Evolutionary conservation across 331 rosid species (phyloP).

Genomic region (Quercus tomentella): DNA sequence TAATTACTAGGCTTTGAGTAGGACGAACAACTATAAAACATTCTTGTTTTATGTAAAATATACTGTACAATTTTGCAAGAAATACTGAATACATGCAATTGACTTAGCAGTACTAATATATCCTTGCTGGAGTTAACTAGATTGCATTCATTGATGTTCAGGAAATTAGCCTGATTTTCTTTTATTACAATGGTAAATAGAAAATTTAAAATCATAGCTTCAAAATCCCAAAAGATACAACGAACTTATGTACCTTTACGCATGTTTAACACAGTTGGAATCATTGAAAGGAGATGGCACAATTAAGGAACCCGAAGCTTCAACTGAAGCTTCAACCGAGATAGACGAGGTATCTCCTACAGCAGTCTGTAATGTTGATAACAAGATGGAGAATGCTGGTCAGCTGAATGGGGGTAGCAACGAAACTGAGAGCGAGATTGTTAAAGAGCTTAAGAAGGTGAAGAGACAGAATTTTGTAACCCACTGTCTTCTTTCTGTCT

Average conservation of each 20-base stretch:
- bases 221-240: background rate
- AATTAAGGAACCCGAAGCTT: slow-evolving; percentile 15
- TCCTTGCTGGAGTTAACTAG: too few species aligned
- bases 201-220: background rate
- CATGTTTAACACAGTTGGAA: slow-evolving; percentile 40
- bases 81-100: too few species aligned
- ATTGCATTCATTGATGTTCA: too few species aligned
- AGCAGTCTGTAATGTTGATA: slow-evolving; percentile 2
- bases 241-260: background rate
- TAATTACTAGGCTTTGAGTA: too few species aligned
- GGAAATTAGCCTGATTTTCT: too few species aligned
- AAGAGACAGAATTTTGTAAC: slow-evolving; percentile 66
- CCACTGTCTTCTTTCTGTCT: slow-evolving; percentile 76
- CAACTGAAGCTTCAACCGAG: slow-evolving; percentile 25
- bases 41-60: too few species aligned
- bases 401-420: background rate
- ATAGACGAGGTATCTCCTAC: slow-evolving; percentile 11
- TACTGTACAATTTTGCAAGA: too few species aligned
- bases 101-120: too few species aligned
- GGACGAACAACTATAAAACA: too few species aligned
- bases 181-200: too few species aligned
- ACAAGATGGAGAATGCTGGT: slow-evolving; percentile 6
- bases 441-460: slow-evolving; percentile 58
- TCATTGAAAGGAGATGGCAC: slow-evolving; percentile 29
- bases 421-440: slow-evolving; percentile 42